These are phyloP conservation scores for Suaeda aralocaspica DNA, from an alignment of 148 eudicot genomes.

Conservation along the genomic window DNA sequence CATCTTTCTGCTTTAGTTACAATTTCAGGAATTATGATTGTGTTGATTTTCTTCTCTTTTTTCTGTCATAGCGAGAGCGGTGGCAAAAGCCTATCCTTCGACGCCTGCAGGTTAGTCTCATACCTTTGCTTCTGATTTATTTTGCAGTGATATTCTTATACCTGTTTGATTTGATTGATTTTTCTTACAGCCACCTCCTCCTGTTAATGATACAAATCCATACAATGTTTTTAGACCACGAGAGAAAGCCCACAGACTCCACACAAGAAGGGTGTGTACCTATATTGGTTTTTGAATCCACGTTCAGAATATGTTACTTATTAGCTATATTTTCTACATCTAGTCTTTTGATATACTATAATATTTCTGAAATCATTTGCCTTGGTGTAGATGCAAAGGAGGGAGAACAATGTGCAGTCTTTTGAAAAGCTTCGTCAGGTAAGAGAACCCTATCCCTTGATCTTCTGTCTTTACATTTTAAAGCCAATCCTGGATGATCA, in stretches of 20 bases:
- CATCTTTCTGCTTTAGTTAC: constrained; percentile 1
- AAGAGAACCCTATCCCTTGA: neutral
- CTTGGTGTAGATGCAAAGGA: constrained; percentile 77
- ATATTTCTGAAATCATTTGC: neutral
- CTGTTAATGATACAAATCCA: constrained; percentile 94
- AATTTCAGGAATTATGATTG: neutral
- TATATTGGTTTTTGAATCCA: constrained; percentile 8
- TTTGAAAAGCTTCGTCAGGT: constrained; percentile 99
- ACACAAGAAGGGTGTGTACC: constrained; percentile 81
- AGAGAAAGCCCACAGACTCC: constrained; percentile 94
- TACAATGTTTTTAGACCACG: constrained; percentile 97
- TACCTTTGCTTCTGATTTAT: constrained; percentile 2
- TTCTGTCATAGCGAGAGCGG: constrained; percentile 57
- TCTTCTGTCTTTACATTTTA: neutral
- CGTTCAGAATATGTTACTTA: neutral
- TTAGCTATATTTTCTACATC: neutral
- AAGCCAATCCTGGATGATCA: no score
- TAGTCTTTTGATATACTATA: neutral
- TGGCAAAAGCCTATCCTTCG: constrained; percentile 93
- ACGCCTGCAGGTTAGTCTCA: constrained; percentile 75
- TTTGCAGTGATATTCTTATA: neutral
- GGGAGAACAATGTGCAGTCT: constrained; percentile 98
- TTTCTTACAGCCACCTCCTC: constrained; percentile 86
- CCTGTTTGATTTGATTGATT: constrained; percentile 8
- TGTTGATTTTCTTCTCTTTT: constrained; percentile 13